A percentile compares a stretch with the other conserved stretches of the same genome.
These are phyloP conservation scores for Zymoseptoria ardabiliae DNA, from an alignment of 2,329 filamentous ascomycete genomes.

Conservation along the genomic window DNA sequence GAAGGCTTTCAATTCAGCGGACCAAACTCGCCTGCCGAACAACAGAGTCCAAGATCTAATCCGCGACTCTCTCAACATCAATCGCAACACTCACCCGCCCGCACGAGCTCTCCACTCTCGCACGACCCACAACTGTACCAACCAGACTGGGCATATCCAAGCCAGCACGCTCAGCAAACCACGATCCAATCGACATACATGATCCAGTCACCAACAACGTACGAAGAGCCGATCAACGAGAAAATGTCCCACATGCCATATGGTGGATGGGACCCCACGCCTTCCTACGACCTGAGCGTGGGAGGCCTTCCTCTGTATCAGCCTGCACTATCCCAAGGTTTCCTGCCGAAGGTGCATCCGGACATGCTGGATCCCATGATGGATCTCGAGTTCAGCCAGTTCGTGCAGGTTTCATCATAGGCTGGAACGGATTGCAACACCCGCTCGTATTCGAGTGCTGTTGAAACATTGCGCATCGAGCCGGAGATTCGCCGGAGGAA, in stretches of 20 bases:
- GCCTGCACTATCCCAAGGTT: slow-evolving; percentile 7
- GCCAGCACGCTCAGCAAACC: slow-evolving; percentile 14
- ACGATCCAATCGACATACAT: slow-evolving; percentile 16
- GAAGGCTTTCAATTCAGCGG: slow-evolving; percentile 21
- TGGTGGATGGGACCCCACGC: slow-evolving; percentile 7
- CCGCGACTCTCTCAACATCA: slow-evolving; percentile 6
- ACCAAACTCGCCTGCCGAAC: slow-evolving; percentile 18
- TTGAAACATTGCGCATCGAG: neutral
- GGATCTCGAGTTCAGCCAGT: slow-evolving; percentile 27
- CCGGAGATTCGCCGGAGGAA: slow-evolving; percentile 2
- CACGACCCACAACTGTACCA: slow-evolving; percentile 27
- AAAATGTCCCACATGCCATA: neutral
- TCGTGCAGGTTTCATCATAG: slow-evolving; percentile 17
- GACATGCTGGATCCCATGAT: slow-evolving; percentile 12
- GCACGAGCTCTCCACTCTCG: slow-evolving; percentile 17
- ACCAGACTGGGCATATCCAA: slow-evolving; percentile 23
- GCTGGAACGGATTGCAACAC: too few species aligned
- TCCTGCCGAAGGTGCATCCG: slow-evolving; percentile 9
- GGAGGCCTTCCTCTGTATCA: slow-evolving; percentile 7
- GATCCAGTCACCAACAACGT: neutral
- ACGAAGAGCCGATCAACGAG: neutral
- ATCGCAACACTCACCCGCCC: slow-evolving; percentile 17
- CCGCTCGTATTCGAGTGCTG: neutral
- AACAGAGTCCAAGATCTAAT: slow-evolving; percentile 5
- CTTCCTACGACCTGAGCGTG: slow-evolving; percentile 10